phyloP scores from a whole-genome alignment of 2,329 filamentous ascomycete genomes.

The Bipolaris bicolor region DNA sequence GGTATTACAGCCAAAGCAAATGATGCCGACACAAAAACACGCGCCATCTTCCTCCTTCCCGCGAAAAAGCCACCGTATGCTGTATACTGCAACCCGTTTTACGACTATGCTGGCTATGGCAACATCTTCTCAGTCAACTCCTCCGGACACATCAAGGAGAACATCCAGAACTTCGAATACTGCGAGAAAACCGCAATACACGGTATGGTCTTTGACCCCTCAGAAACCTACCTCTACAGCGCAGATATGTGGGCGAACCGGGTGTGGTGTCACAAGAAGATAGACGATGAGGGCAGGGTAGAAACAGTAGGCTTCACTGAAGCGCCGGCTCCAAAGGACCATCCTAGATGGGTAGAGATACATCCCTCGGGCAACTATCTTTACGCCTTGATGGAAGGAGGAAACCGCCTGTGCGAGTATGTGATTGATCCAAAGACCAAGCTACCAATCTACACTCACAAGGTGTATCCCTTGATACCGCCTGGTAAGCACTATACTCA shows the following conservation, averaged over 20 bases:
- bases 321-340: slow-evolving; percentile 73
- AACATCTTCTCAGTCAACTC: slow-evolving; percentile 72
- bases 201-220: slow-evolving; percentile 80
- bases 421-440: slow-evolving; percentile 75
- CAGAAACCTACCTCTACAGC: slow-evolving; percentile 77
- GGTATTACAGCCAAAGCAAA: slow-evolving; percentile 66
- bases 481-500: slow-evolving; percentile 63
- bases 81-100: slow-evolving; percentile 91
- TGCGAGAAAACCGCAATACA: slow-evolving; percentile 74
- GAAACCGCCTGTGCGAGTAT: slow-evolving; percentile 83
- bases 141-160: slow-evolving; percentile 64
- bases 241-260: slow-evolving; percentile 79
- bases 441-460: slow-evolving; percentile 78
- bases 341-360: slow-evolving; percentile 87
- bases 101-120: slow-evolving; percentile 80
- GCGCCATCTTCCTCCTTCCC: slow-evolving; percentile 86
- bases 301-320: slow-evolving; percentile 74
- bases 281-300: slow-evolving; percentile 64
- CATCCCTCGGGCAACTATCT: slow-evolving; percentile 78
- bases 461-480: slow-evolving; percentile 78
- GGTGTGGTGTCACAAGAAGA: slow-evolving; percentile 83
- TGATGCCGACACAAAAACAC: slow-evolving; percentile 75
- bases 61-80: slow-evolving; percentile 77
- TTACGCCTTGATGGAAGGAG: slow-evolving; percentile 89
- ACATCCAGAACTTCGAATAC: slow-evolving; percentile 76